Percentiles rank a stretch among this genome's conserved stretches.
These are phyloP conservation scores for Ensete ventricosum DNA, from an alignment of 176 grass and related monocot genomes.

Conservation along the genomic window DNA sequence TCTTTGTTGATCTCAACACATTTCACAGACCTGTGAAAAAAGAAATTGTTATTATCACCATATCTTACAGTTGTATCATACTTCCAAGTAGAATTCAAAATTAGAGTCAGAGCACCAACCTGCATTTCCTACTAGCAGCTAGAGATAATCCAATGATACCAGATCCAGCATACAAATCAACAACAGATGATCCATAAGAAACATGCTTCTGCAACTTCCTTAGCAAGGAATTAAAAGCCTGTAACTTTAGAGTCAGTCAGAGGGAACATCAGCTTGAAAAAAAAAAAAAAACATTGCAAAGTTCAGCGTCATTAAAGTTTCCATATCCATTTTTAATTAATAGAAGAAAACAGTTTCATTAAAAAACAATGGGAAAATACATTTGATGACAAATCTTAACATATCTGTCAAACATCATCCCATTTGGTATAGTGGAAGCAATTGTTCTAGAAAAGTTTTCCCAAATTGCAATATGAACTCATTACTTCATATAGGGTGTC, in stretches of 20 bases:
- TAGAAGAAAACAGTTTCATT: too few species aligned
- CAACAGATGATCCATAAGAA: slow-evolving; percentile 77
- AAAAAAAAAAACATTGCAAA: not conserved
- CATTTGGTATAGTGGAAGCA: too few species aligned
- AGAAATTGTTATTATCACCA: slow-evolving; percentile 4
- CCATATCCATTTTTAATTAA: too few species aligned
- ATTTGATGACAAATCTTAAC: too few species aligned
- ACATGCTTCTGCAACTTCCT: slow-evolving; percentile 89
- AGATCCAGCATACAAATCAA: slow-evolving; percentile 91
- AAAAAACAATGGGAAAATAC: too few species aligned
- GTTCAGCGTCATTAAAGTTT: too few species aligned
- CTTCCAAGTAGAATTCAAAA: not conserved
- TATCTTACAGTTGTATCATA: not conserved
- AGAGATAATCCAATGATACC: slow-evolving; percentile 85
- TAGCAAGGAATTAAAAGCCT: slow-evolving; percentile 85
- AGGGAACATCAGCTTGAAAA: slow-evolving; percentile 11
- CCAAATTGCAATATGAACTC: too few species aligned
- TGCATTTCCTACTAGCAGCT: slow-evolving; percentile 77
- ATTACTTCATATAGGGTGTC: too few species aligned
- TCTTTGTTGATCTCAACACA: slow-evolving; percentile 98
- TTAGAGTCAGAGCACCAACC: slow-evolving; percentile 24
- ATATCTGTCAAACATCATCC: too few species aligned
- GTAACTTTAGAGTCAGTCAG: slow-evolving; percentile 25
- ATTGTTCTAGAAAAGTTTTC: too few species aligned
- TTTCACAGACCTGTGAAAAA: slow-evolving; percentile 72